Evolutionary conservation across 2,329 filamentous ascomycete species (phyloP), one percentile per base, ranked within the genome.

Genomic region (Ophiostoma ips): DNA sequence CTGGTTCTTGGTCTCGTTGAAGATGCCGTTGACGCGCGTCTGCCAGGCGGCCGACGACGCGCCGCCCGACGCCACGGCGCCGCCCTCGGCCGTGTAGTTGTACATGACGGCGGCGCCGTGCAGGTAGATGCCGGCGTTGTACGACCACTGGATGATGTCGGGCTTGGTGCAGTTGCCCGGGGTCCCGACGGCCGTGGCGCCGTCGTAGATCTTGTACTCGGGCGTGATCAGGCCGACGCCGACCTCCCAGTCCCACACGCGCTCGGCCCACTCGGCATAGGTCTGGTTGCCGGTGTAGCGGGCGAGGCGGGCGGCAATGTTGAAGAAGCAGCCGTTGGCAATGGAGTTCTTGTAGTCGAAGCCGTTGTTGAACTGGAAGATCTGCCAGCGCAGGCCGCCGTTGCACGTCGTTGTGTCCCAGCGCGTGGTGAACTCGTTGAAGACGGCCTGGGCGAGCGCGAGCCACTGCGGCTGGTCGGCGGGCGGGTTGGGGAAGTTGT

Each of bases 341-440:
- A 83, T 81, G 19, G 75, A 72, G 65, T 83, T 83, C 60, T 83
- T 82, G 68, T 82, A 82, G 63, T 76, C 70, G 65, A 69, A 81
- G 46, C 86, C 86, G 51, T 72, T 76, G 66, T 88, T 88, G 67
- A 81, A 85, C 12, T 77, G 72, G 67, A 83, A 89, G 54, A 94
- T 84, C 67, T 94, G 87, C 88, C 88, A 94, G 55, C 83, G 78
- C 56, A 94, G 65, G 10, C 87, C 87, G 46, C 87, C 87, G 44
- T 67, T 70, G 63, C 87, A 94, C 1, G 70, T 71, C 0, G 66
- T 59, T 2, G 65, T 67, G 57, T 92, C 81, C 83, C 85, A 90
- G 19, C 86, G 76, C 18, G 66, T 65, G 2, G 77, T 78, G 59
- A 87, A 87, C 47, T 83, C 80, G 67, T 90, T 87, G 64, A 90